These are phyloP conservation scores for Aureobasidium lini DNA, from an alignment of 2,329 filamentous ascomycete species.

Conservation along the genomic window DNA sequence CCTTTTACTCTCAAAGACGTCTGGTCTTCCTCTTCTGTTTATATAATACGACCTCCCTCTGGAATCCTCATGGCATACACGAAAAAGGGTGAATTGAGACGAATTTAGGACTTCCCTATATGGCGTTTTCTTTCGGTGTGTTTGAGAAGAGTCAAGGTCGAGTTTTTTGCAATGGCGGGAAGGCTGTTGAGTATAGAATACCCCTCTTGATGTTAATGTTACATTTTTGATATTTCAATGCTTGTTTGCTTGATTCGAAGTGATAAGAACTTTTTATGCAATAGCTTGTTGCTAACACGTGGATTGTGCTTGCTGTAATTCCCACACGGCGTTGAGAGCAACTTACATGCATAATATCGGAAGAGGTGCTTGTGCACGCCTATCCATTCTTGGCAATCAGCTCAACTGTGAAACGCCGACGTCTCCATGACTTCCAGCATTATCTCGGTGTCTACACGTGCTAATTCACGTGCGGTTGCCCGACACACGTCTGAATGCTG, in stretches of 20 bases:
- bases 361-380: background rate
- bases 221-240: conserved; percentile 3
- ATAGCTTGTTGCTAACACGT: background rate
- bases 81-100: background rate
- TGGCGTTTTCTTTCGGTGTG: conserved; percentile 4
- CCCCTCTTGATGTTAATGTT: conserved; percentile 12
- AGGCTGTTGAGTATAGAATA: conserved; percentile 10
- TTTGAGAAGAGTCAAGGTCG: background rate
- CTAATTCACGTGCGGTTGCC: background rate
- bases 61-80: background rate
- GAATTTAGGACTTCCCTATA: conserved; percentile 1
- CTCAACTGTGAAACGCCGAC: background rate
- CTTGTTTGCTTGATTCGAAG: background rate
- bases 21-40: conserved; percentile 5
- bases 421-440: background rate
- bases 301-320: no score
- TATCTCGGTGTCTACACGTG: background rate
- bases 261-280: background rate
- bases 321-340: background rate
- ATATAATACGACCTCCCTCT: conserved; percentile 4
- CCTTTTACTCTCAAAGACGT: background rate
- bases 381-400: background rate
- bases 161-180: background rate
- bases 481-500: background rate
- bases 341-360: background rate